These are phyloP conservation scores for Dactylonectria estremocensis DNA, from an alignment of 2,329 filamentous ascomycete species.

Conservation along the genomic window DNA sequence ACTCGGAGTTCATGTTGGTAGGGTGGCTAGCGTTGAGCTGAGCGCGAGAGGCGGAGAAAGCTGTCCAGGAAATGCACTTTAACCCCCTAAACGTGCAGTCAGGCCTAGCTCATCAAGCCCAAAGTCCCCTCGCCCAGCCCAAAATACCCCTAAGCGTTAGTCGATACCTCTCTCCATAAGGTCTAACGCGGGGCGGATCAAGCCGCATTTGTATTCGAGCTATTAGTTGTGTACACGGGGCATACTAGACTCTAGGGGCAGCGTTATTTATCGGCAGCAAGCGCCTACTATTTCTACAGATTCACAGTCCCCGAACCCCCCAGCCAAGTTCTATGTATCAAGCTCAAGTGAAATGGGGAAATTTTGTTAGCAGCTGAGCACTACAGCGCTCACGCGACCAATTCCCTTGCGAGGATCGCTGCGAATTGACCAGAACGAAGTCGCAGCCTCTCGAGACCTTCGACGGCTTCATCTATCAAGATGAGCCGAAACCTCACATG, in stretches of 20 bases:
- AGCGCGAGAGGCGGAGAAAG: neutral
- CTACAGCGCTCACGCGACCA: slow-evolving; percentile 23
- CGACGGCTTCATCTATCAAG: slow-evolving; percentile 20
- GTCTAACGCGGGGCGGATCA: slow-evolving; percentile 3
- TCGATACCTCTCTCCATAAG: neutral
- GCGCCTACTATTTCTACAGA: slow-evolving; percentile 8
- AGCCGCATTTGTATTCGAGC: neutral
- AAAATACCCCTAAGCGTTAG: neutral
- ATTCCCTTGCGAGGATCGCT: neutral
- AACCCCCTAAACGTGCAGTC: neutral
- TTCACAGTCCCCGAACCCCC: neutral
- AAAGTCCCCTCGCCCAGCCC: neutral
- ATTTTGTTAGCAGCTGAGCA: slow-evolving; percentile 16
- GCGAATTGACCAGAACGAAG: neutral
- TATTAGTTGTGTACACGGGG: neutral
- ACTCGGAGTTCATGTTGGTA: neutral
- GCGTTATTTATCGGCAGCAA: slow-evolving; percentile 35
- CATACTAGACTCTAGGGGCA: neutral
- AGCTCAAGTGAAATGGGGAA: slow-evolving; percentile 28
- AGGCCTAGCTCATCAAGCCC: slow-evolving; percentile 1
- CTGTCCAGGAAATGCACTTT: neutral
- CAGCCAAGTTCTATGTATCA: slow-evolving; percentile 13
- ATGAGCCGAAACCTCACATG: slow-evolving; percentile 29
- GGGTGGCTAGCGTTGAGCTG: neutral
- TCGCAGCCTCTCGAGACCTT: slow-evolving; percentile 5